Evolutionary conservation across 2,329 filamentous ascomycete genomes (phyloP).

Genomic region (Claviceps fusiformis): DNA sequence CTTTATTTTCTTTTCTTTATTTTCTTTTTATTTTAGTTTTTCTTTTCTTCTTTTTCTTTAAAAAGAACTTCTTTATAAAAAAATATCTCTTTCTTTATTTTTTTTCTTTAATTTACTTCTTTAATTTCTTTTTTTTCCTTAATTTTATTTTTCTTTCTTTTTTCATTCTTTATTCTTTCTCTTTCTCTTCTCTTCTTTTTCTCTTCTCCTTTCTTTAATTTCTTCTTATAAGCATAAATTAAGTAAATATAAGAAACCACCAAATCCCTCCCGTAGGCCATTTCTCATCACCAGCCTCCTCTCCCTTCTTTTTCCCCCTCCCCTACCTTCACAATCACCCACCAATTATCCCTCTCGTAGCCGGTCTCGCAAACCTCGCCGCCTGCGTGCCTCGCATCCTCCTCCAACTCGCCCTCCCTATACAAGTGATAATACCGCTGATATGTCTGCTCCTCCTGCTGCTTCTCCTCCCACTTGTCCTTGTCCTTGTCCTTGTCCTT

Average conservation of each 20-base stretch:
- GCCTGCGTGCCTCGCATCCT: conserved; percentile 60
- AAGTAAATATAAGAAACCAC: too few relatives aligned
- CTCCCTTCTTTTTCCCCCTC: conserved; percentile 2
- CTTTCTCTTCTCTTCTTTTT: not conserved
- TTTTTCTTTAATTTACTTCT: not conserved
- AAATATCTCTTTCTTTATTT: too few relatives aligned
- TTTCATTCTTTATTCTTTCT: not conserved
- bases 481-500: not conserved
- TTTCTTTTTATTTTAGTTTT: not conserved
- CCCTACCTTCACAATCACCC: conserved; percentile 48
- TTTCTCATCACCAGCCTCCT: not conserved
- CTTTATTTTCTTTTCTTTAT: not conserved
- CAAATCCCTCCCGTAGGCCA: too few relatives aligned
- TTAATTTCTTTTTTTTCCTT: too few relatives aligned
- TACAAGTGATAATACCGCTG: conserved; percentile 95
- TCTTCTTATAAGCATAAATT: too few relatives aligned
- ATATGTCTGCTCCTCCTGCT: conserved; percentile 42
- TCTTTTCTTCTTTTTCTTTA: not conserved
- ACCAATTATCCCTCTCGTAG: conserved; percentile 98
- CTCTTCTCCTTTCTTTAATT: not conserved
- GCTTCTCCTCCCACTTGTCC: not conserved
- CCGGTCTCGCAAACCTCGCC: conserved; percentile 65
- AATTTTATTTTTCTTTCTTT: not conserved
- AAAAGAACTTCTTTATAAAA: too few relatives aligned
- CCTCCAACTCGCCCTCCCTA: conserved; percentile 70